Evolutionary conservation across 257 asterid species (phyloP), one percentile per base, ranked within the genome.

Genomic region (Solanum chaucha): DNA sequence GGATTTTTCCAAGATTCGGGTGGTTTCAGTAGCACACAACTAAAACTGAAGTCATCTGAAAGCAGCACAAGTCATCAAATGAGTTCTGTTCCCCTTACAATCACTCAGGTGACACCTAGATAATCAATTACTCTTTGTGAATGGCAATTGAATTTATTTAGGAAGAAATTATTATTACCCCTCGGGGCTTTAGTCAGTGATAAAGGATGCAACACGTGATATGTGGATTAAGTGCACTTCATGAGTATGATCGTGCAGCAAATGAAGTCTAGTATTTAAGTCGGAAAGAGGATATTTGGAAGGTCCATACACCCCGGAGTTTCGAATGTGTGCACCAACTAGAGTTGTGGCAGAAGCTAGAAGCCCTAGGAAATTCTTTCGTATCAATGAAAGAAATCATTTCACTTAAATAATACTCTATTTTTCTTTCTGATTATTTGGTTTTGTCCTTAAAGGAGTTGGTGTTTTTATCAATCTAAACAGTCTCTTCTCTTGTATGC

Each of bases 51-150:
- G 87, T 91, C 88, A 36, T 89, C 95, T 9, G 96, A 87, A 85
- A 89, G 92, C 88, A 94, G 98, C 41, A 77, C 94, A 32, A 93
- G 95, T 91, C 83, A 87, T 46, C 95, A 88, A 46, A 80, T 80
- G 93, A 96, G 92, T 91, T 93, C 94, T 82, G 92, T 77, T 12
- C 92, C 98, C 68, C 38, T 35, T 85, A 87, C 92, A 5, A 92
- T 93, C 86, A 94, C 98, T 86, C 91, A 93, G 93, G 86, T 96
- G 83, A 89, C 82, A 26, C 94, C 98, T 10, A 92, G 99, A 92
- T 96, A 92, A 94, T 84, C 85, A 26, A 26, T 46, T 28, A 26
- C 20, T 26, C 41, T 28, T 46, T 28, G 41, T 80, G 85, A 80
- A 24, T 80, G 85, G 9, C 41, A 26, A 1, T 44, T 78, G 84